Conservation (phyloP, 2,329 filamentous ascomycete species). For the Monilinia aucupariae region DNA sequence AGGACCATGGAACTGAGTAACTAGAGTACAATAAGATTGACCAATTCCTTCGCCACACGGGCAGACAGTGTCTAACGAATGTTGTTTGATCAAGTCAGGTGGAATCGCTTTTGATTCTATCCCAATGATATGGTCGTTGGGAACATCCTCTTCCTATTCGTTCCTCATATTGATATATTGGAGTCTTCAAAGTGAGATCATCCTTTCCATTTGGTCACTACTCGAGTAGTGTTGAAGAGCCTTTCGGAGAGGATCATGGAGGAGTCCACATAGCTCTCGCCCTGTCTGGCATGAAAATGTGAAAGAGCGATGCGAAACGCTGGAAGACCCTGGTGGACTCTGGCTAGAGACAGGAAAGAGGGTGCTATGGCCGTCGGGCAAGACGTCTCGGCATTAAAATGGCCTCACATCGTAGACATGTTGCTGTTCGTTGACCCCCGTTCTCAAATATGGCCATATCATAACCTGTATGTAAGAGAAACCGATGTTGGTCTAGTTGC, state of each 20-base stretch:
- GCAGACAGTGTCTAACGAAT: background rate
- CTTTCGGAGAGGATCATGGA: background rate
- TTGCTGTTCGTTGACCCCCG: background rate
- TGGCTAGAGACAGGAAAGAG: too few species aligned
- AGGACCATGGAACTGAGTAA: too few species aligned
- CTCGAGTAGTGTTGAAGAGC: background rate
- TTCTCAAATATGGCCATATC: background rate
- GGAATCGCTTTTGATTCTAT: slow-evolving; percentile 4
- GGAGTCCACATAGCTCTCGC: background rate
- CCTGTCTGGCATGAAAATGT: background rate
- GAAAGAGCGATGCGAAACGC: background rate
- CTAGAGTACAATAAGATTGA: background rate
- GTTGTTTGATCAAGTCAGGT: too few species aligned
- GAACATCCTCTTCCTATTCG: background rate
- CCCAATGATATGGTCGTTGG: background rate
- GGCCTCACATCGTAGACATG: background rate
- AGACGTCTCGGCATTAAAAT: background rate
- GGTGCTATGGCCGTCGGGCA: slow-evolving; percentile 11
- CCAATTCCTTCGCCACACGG: slow-evolving; percentile 6
- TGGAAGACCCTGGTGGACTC: too few species aligned
- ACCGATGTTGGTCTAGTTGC: background rate
- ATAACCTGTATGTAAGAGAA: background rate
- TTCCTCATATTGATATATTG: background rate
- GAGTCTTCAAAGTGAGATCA: background rate
- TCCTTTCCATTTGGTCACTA: background rate